Percentiles rank a stretch among this genome's conserved stretches.
Conservation (phyloP, 2,329 filamentous ascomycete species). For the Rhynchosporium secalis region DNA sequence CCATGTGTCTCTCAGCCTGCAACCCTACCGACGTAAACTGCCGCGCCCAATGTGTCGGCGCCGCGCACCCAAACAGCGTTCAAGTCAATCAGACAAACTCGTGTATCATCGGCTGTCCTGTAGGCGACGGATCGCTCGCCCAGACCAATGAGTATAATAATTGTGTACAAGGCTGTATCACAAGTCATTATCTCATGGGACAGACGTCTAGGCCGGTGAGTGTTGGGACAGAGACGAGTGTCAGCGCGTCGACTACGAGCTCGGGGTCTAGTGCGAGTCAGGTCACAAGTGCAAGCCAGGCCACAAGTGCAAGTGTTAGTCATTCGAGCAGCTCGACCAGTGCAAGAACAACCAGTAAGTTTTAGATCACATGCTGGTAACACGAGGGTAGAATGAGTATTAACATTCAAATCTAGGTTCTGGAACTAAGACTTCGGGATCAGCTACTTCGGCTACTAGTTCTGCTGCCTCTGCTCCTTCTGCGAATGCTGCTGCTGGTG, state of each 20-base stretch:
- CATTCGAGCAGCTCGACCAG: no score
- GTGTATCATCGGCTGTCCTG: constrained; percentile 3
- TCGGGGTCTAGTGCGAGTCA: not conserved
- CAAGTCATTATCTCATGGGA: not conserved
- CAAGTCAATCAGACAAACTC: constrained; percentile 14
- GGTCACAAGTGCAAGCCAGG: not conserved
- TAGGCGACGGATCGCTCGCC: not conserved
- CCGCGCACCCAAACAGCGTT: constrained; percentile 1
- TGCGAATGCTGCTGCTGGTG: constrained; percentile 2
- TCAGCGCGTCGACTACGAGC: not conserved
- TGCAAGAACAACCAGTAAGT: no score
- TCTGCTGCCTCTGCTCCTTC: not conserved
- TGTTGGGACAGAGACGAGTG: not conserved
- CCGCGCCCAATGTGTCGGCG: constrained; percentile 7
- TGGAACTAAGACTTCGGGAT: not conserved
- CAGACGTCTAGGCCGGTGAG: not conserved
- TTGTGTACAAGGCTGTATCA: constrained; percentile 5
- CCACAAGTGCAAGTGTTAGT: no score
- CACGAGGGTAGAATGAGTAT: not conserved
- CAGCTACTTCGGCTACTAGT: not conserved
- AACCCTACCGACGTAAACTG: constrained; percentile 1
- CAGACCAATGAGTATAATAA: not conserved
- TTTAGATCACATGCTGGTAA: no score
- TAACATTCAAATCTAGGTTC: not conserved
- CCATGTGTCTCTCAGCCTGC: constrained; percentile 6